phyloP scores from a whole-genome alignment of 2,329 filamentous ascomycete genomes.

The Ophiosphaerella narmari region DNA sequence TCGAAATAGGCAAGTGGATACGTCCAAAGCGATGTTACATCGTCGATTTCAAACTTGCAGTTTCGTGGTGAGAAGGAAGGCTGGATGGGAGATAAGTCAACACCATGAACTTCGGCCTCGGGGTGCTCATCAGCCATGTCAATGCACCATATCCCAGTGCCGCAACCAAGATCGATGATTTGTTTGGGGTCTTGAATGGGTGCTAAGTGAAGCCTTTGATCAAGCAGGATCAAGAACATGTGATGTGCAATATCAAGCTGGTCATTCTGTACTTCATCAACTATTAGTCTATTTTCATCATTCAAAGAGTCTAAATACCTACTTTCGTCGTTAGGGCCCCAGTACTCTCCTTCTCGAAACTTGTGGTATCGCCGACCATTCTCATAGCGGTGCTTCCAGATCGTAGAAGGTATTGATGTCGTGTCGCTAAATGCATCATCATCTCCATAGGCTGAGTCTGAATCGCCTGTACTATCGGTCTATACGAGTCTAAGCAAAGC shows the following conservation, averaged over 20 bases:
- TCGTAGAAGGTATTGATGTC: slow-evolving; percentile 37
- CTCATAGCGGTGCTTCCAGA: slow-evolving; percentile 36
- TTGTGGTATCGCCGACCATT: slow-evolving; percentile 42
- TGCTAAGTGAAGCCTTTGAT: slow-evolving; percentile 29
- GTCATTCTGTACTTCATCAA: slow-evolving; percentile 25
- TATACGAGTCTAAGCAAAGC: neutral
- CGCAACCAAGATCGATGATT: slow-evolving; percentile 32
- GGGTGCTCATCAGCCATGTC: slow-evolving; percentile 33
- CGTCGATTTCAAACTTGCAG: slow-evolving; percentile 53
- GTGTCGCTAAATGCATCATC: slow-evolving; percentile 31
- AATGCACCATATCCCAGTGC: slow-evolving; percentile 37
- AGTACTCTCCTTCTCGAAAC: slow-evolving; percentile 38
- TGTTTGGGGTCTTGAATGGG: slow-evolving; percentile 24
- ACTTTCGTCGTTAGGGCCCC: slow-evolving; percentile 34
- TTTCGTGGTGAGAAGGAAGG: slow-evolving; percentile 52
- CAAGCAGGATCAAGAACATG: slow-evolving; percentile 28
- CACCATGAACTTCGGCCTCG: slow-evolving; percentile 49
- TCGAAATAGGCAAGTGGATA: slow-evolving; percentile 37
- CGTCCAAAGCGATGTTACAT: slow-evolving; percentile 48
- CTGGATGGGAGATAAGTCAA: slow-evolving; percentile 55
- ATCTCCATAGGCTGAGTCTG: slow-evolving; percentile 32
- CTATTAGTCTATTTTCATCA: too few relatives aligned
- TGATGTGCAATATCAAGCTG: slow-evolving; percentile 36
- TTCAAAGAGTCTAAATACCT: too few relatives aligned
- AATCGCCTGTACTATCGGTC: slow-evolving; percentile 13